Conservation (phyloP, 805 yeast species). For the Ogataea neopini region DNA sequence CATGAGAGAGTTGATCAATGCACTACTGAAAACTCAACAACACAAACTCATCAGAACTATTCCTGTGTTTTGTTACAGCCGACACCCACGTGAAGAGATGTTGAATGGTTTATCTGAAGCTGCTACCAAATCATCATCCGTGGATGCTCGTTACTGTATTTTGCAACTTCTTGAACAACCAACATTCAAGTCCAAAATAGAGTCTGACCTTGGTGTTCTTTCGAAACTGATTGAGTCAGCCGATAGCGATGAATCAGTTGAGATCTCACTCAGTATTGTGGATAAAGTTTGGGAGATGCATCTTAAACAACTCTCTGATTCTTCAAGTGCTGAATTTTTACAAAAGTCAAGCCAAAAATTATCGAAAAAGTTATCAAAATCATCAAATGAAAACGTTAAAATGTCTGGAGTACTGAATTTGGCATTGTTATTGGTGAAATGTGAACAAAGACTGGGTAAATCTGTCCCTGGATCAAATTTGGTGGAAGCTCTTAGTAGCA, state of each 20-base stretch:
- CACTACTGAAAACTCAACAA: not conserved
- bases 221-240: conserved; percentile 14
- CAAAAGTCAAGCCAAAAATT: conserved; percentile 7
- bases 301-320: conserved; percentile 40
- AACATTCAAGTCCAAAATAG: conserved; percentile 54
- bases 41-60: conserved; percentile 27
- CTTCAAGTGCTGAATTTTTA: conserved; percentile 28
- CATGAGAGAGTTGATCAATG: conserved; percentile 30
- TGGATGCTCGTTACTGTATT: conserved; percentile 22
- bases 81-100: conserved; percentile 37
- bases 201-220: conserved; percentile 30
- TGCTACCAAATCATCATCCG: not conserved
- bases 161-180: conserved; percentile 48
- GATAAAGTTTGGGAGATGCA: conserved; percentile 43
- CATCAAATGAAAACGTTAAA: not conserved
- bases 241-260: conserved; percentile 14
- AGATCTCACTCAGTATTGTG: conserved; percentile 31
- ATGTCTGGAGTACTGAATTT: conserved; percentile 8
- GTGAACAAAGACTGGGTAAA: conserved; percentile 9
- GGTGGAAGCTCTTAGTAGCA: not conserved
- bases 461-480: not conserved
- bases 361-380: not conserved
- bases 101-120: conserved; percentile 22
- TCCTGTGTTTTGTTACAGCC: conserved; percentile 52
- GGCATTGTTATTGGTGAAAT: conserved; percentile 12